Percentiles rank a stretch among this genome's conserved stretches.
These are phyloP conservation scores for Nicotiana obtusifolia DNA, from an alignment of 257 asterid genomes.

Conservation along the genomic window DNA sequence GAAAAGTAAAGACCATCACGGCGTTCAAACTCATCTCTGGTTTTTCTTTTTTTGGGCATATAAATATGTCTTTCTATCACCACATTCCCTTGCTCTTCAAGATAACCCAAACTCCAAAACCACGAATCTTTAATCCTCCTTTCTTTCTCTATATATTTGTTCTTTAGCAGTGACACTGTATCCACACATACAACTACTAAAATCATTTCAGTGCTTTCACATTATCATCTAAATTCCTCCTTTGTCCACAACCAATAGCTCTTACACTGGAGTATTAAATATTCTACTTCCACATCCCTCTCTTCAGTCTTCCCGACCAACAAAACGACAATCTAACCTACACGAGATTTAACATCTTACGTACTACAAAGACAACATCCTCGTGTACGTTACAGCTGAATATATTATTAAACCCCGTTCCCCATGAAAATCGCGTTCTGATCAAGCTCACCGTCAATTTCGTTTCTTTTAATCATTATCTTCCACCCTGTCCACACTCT, in stretches of 20 bases:
- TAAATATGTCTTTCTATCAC: not conserved
- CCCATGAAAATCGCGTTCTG: not conserved
- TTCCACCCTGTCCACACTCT: not conserved
- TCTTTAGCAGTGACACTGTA: not conserved
- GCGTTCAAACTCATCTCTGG: constrained; percentile 26
- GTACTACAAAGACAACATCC: not conserved
- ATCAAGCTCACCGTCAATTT: not conserved
- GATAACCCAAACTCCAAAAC: not conserved
- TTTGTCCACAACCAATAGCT: not conserved
- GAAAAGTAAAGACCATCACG: constrained; percentile 30
- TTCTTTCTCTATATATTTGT: not conserved
- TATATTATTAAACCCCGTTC: not conserved
- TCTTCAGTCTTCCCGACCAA: not conserved
- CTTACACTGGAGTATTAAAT: not conserved
- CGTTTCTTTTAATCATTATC: not conserved
- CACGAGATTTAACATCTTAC: not conserved
- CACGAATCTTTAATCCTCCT: not conserved
- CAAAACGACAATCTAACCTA: not conserved
- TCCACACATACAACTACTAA: not conserved
- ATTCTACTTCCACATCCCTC: not conserved
- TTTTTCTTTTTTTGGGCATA: not conserved
- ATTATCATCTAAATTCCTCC: not conserved
- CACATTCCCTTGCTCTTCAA: not conserved
- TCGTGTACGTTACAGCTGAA: not conserved
- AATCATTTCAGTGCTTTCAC: not conserved